phyloP scores from a whole-genome alignment of 2,329 filamentous ascomycete species.

The Daldinia sp. region DNA sequence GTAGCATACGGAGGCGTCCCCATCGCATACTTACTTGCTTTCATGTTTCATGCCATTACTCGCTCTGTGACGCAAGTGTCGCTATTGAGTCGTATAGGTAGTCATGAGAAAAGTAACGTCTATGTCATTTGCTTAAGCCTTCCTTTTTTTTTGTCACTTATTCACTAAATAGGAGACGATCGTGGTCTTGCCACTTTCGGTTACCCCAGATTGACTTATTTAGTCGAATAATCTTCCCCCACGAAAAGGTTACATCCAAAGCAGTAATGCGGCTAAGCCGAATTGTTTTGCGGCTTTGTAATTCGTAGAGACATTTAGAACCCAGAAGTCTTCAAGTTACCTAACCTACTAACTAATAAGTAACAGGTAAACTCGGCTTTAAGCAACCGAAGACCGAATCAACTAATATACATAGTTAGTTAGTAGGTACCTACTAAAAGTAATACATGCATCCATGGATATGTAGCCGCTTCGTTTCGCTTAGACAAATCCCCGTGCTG shows the following conservation, averaged over 20 bases:
- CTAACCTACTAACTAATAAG: neutral
- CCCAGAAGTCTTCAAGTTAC: neutral
- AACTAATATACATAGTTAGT: neutral
- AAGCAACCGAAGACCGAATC: conserved; percentile 14
- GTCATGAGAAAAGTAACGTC: conserved; percentile 9
- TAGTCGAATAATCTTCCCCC: conserved; percentile 5
- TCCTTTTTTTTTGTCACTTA: neutral
- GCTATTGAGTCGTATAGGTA: conserved; percentile 1
- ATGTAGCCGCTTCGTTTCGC: conserved; percentile 18
- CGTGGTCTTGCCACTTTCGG: conserved; percentile 1
- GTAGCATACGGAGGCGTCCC: conserved; percentile 25
- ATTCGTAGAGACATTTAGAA: conserved; percentile 12
- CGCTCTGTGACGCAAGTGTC: conserved; percentile 23
- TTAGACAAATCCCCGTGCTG: conserved; percentile 6
- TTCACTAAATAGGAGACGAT: conserved; percentile 22
- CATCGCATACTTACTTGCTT: conserved; percentile 1
- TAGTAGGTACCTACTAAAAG: neutral
- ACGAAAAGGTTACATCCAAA: conserved; percentile 18
- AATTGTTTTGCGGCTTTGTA: conserved; percentile 3
- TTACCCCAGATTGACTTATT: conserved; percentile 14
- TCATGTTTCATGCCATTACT: neutral
- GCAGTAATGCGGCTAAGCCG: conserved; percentile 16
- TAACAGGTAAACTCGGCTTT: conserved; percentile 14
- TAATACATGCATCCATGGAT: conserved; percentile 7
- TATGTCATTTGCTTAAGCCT: neutral